A percentile compares a stretch with the other conserved stretches of the same genome.
Evolutionary conservation across 257 asterid species (phyloP).

Genomic region (Solanum pennellii): DNA sequence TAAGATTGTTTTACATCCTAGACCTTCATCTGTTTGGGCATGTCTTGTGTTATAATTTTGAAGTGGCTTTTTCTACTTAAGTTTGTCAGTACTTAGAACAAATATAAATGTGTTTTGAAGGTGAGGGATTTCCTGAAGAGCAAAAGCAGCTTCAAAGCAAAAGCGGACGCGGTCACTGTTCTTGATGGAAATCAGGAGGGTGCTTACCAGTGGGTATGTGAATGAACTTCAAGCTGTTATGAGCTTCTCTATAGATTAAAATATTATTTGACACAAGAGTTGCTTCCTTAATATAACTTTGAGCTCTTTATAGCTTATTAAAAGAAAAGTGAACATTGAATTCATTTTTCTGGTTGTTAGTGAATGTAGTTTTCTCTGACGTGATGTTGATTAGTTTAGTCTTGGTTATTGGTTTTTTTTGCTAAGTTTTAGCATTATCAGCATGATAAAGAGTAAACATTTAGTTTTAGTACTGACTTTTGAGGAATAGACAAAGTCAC

Average conservation of each 20-base stretch:
- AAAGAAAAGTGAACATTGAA: neutral
- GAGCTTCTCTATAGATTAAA: neutral
- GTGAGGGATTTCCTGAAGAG: constrained; percentile 39
- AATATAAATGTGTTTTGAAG: constrained; percentile 12
- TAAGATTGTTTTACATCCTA: constrained; percentile 1
- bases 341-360: neutral
- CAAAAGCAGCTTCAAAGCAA: constrained; percentile 34
- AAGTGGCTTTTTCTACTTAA: neutral
- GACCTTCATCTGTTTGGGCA: neutral
- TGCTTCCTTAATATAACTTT: neutral
- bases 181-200: constrained; percentile 66
- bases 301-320: neutral
- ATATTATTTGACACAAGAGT: neutral
- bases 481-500: too few species aligned
- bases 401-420: neutral
- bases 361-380: neutral
- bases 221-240: neutral
- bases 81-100: neutral
- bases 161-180: constrained; percentile 46
- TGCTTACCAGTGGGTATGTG: constrained; percentile 66
- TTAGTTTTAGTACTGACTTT: neutral
- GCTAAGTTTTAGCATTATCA: neutral
- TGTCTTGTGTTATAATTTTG: neutral
- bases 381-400: neutral
- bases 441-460: neutral